Base-by-base conservation (phyloP, 108 stramenopile genomes). In the Seminavis robusta region DNA sequence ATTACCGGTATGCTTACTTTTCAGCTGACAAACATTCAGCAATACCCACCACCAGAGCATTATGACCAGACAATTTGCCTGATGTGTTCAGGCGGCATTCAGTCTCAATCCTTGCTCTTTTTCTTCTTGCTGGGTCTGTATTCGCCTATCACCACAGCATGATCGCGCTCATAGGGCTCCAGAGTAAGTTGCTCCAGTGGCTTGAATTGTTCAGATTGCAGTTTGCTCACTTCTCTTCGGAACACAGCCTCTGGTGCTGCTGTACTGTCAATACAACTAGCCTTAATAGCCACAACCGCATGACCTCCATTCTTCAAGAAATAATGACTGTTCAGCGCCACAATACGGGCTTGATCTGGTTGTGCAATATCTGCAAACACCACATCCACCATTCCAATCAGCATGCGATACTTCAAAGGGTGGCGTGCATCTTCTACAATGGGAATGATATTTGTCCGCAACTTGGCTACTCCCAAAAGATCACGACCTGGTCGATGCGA, bases 281-380 rank as follows among this genome's bases (percentile, higher is more conserved):
- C 99, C 84, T 99, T 99, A 82, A 99, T 90, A n/a, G 97, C 95
- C 68, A 99, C 95, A 15, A 99, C 95, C 36, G 95, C 90, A 78
- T 98, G 97, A 33, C 99, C 99, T 36, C 97, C 97, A 67, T 91
- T 96, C 84, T 97, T 96, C 45, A 99, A 80, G 82, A 98, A 99
- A 82, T 98, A 91, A 63, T 98, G 96, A n/a, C 96, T 81, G 71
- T 99, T 99, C 55, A 98, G 71, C 15, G 95, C 98, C 41, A 99
- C 99, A 61, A 99, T 99, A 61, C 99, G 97, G 7, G 97, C 97
- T 74, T 98, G 97, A 74, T 99, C 99, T 10, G 99, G 98, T 70
- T 99, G 99, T 1, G 99, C 99, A 34, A 99, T 94, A 76, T 99
- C 99, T 16, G 99, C 99, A 80, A 99, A 99, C 47, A 99, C 89